A percentile compares a stretch with the other conserved stretches of the same genome.
Conservation (phyloP, 2,329 filamentous ascomycete species). For the Aureobasidium melanogenum region DNA sequence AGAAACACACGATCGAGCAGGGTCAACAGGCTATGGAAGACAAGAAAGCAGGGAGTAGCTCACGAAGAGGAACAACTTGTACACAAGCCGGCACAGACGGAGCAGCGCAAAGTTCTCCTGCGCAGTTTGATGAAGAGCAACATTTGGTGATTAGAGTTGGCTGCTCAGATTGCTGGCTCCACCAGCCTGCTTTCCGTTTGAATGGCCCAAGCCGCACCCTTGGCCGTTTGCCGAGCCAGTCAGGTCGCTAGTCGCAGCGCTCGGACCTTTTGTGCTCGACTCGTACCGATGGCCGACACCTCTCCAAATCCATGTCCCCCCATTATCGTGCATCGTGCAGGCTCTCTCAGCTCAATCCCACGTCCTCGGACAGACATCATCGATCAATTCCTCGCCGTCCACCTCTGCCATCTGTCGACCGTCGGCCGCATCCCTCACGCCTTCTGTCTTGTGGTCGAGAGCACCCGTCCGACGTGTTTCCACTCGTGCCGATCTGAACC, state of each 20-base stretch:
- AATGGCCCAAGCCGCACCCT: neutral
- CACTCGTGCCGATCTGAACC: slow-evolving; percentile 1
- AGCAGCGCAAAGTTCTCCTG: neutral
- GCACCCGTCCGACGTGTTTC: neutral
- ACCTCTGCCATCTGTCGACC: neutral
- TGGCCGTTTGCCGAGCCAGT: slow-evolving; percentile 10
- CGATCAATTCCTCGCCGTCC: neutral
- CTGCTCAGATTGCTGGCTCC: neutral
- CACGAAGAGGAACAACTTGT: neutral
- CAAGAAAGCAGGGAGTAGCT: neutral
- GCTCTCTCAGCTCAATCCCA: neutral
- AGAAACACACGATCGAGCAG: neutral
- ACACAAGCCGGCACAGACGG: neutral
- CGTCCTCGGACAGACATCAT: slow-evolving; percentile 3
- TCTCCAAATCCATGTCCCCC: slow-evolving; percentile 6
- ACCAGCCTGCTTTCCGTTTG: neutral
- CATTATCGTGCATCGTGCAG: slow-evolving; percentile 10
- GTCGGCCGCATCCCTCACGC: neutral
- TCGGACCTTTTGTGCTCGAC: neutral
- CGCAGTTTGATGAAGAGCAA: slow-evolving; percentile 9
- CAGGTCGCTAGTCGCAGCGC: neutral
- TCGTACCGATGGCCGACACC: neutral
- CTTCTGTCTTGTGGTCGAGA: neutral
- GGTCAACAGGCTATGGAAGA: neutral
- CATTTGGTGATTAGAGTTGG: slow-evolving; percentile 11